Conservation (phyloP, 306 rosid genomes). For the Fragaria nilgerrensis region DNA sequence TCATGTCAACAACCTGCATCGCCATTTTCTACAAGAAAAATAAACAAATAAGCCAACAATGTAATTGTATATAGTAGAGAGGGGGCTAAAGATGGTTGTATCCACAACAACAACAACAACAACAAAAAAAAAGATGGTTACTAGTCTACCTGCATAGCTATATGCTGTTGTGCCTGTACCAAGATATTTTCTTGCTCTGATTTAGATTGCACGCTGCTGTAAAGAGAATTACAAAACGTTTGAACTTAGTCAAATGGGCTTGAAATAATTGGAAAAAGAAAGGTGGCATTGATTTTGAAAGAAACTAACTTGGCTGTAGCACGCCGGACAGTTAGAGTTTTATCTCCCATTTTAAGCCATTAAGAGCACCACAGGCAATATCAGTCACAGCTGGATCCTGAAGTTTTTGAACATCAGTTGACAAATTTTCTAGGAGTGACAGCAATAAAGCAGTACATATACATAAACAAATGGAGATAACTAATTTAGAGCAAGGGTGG, state of each 20-base stretch:
- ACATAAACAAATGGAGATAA: not conserved
- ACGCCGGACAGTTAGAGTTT: constrained; percentile 78
- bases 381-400: constrained; percentile 83
- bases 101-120: too few relatives aligned
- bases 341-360: constrained; percentile 84
- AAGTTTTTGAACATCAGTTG: constrained; percentile 27
- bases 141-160: constrained; percentile 58
- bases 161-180: constrained; percentile 75
- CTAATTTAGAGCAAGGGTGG: constrained; percentile 20
- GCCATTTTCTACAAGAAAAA: constrained; percentile 49
- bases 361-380: constrained; percentile 75
- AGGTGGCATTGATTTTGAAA: not conserved
- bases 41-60: not conserved
- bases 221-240: constrained; percentile 15
- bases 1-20: constrained; percentile 54
- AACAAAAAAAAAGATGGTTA: not conserved
- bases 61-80: constrained; percentile 9
- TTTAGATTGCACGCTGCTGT: constrained; percentile 60
- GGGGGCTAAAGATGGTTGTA: not conserved
- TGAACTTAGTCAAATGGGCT: not conserved
- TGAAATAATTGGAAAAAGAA: constrained; percentile 1
- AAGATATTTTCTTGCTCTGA: constrained; percentile 70
- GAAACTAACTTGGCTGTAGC: constrained; percentile 63
- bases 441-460: constrained; percentile 12
- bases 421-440: constrained; percentile 12